phyloP scores from a whole-genome alignment of 1,139 yeast species.

The Scheffersomyces parashehatae region DNA sequence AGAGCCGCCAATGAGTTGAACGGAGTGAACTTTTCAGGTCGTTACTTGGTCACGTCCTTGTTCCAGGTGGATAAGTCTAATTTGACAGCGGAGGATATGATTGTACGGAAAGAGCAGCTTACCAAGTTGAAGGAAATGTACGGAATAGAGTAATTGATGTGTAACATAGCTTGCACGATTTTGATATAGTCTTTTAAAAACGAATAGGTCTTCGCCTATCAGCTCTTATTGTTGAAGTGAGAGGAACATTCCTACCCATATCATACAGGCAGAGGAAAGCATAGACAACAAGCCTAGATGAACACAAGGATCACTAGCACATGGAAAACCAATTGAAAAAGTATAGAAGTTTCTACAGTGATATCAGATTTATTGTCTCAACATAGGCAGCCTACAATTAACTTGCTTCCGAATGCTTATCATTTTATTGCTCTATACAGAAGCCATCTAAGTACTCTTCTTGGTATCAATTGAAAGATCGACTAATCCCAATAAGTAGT shows the following conservation, averaged over 20 bases:
- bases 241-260: too few relatives aligned
- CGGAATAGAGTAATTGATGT: slow-evolving; percentile 7
- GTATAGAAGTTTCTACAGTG: not conserved
- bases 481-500: slow-evolving; percentile 48
- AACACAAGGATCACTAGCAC: too few relatives aligned
- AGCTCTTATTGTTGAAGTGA: not conserved
- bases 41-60: slow-evolving; percentile 56
- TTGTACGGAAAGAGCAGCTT: slow-evolving; percentile 19
- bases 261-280: too few relatives aligned
- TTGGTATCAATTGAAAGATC: slow-evolving; percentile 32
- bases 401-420: not conserved
- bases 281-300: too few relatives aligned
- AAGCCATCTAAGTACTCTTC: slow-evolving; percentile 2
- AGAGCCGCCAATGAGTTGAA: slow-evolving; percentile 55
- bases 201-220: not conserved
- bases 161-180: too few relatives aligned
- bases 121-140: slow-evolving; percentile 18
- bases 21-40: slow-evolving; percentile 61
- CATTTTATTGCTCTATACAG: slow-evolving; percentile 4
- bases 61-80: slow-evolving; percentile 43
- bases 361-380: not conserved
- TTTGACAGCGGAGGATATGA: slow-evolving; percentile 22
- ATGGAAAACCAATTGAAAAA: too few relatives aligned
- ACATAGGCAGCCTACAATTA: not conserved
- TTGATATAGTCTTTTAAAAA: not conserved